Evolutionary conservation across 2,329 filamentous ascomycete species (phyloP), one percentile per base, ranked within the genome.

Genomic region (Epichloe glyceriae): DNA sequence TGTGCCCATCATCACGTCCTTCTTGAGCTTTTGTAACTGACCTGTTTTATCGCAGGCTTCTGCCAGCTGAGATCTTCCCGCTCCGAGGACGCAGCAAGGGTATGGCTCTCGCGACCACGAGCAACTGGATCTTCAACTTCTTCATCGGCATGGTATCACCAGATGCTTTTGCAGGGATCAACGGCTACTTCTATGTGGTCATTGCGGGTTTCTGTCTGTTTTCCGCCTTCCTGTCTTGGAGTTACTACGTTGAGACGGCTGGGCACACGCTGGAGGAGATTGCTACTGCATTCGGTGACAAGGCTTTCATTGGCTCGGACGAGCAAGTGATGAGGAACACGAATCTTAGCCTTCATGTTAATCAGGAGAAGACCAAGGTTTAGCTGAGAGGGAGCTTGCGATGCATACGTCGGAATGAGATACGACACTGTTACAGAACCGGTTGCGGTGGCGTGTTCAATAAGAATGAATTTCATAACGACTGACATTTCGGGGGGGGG

Each of bases 221-320:
- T 30, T 46, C 44, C 8, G 44, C 6, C 63, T 64, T 52, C 64
- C 64, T 70, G 17, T 60, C 62, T 1, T 58, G 69, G 40, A 70
- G 68, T 47, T 70, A 69, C 54, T 70, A 70, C 52, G 64, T 69
- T 5, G 68, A 70, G 55, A 71, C 68, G 1, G 66, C 67, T 2
- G 57, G 61, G 14, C 59, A 64, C 54, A 65, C 60, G 0, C 56
- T 68, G 1, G 65, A 68, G 50, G 63, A 66, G 51, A 70, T 71
- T 56, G 67, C 69, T 3, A 55, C 67, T 15, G 64, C 66, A 0
- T 71, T 72, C 54, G 69, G 69, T 0, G 66, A 68, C 22, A 66
- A 67, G 55, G 69, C 68, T 2, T 70, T 45, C 26, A 30, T 71
- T 44, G 54, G 38, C 19, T 46, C 40, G 15, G 45, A 53, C 33